These are phyloP conservation scores for Angomonas deanei DNA, from an alignment of 208 protist species.

Conservation along the genomic window DNA sequence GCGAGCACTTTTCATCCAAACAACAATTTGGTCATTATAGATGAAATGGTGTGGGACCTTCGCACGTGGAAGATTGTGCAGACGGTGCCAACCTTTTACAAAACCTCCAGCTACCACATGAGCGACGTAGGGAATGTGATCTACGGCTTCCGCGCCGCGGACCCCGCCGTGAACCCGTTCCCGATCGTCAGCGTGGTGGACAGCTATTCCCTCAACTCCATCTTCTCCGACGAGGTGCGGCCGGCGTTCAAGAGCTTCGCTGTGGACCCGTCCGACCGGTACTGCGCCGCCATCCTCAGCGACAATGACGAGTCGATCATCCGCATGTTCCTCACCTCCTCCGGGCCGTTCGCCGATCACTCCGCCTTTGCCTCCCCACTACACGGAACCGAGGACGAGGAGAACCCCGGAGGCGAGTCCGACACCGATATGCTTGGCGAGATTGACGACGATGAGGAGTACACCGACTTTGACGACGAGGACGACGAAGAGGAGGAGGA, in stretches of 20 bases:
- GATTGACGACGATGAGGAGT: slow-evolving; percentile 15
- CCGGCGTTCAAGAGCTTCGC: slow-evolving; percentile 70
- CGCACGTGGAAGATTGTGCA: slow-evolving; percentile 65
- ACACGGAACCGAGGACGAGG: slow-evolving; percentile 27
- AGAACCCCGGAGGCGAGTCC: slow-evolving; percentile 29
- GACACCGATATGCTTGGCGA: slow-evolving; percentile 26
- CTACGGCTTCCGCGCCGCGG: slow-evolving; percentile 74
- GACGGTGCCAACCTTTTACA: slow-evolving; percentile 63
- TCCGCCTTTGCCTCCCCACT: slow-evolving; percentile 52
- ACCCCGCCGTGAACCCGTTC: slow-evolving; percentile 16
- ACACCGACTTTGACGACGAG: slow-evolving; percentile 21
- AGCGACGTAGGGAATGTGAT: slow-evolving; percentile 41
- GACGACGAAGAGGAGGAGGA: slow-evolving; percentile 15
- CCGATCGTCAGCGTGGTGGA: slow-evolving; percentile 76
- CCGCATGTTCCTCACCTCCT: slow-evolving; percentile 72
- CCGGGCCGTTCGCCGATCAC: slow-evolving; percentile 57
- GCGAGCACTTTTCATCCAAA: slow-evolving; percentile 74
- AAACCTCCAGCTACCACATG: slow-evolving; percentile 69
- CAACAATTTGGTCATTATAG: slow-evolving; percentile 68
- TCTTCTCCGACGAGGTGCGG: slow-evolving; percentile 73
- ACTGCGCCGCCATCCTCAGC: slow-evolving; percentile 75
- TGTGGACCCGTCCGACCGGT: slow-evolving; percentile 79
- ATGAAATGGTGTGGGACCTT: slow-evolving; percentile 86
- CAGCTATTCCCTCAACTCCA: slow-evolving; percentile 66
- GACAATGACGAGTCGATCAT: slow-evolving; percentile 56